Base-by-base conservation (phyloP, 1,139 yeast species). In the Yamadazyma atlantica region DNA sequence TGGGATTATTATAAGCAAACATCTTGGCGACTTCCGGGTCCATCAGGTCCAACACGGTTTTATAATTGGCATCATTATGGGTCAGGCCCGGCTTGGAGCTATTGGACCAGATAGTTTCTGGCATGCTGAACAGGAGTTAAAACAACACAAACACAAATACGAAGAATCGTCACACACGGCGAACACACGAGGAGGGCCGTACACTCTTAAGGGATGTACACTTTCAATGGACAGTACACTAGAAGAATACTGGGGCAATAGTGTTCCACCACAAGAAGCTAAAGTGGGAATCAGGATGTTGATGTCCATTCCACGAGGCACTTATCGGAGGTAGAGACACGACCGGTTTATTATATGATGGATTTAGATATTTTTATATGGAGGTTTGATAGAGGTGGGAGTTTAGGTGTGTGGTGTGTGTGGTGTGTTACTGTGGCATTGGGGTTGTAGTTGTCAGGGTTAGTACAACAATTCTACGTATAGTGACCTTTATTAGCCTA, bases 91-190 rank as follows among this genome's bases (percentile, higher is more conserved):
- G 25, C 19, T 28, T 38, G n/a, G 19, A 34, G 10, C 36, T 36
- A 19, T 32, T 48, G 2, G 51, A 48, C 53, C 53, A 49, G 33
- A 49, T 49, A 3, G 53, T 49, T 37, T 49, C 53, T 2, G 46
- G 37, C 47, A 43, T 43, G 6, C 14, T 24, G 27, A n/a, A 24
- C 6, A 24, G 7, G 11, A 24, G 29, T 19, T 19, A 6, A 19
- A 19, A 19, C 22, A 19, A 19, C 22, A 19, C 8, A 19, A 19
- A 19, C 6, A 23, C 26, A 23, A 7, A 23, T 5, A 23, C 6
- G 26, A 23, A 23, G 12, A 23, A n/a, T 11, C 6, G 12, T 11
- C 26, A 23, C 26, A 23, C 6, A 23, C 26, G 12, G 26, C 22
- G 9, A 19, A 9, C 22, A 6, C 22, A 19, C 22, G 9, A 19